These are phyloP conservation scores for Chytriomyces hyalinus DNA, from an alignment of 192 early-diverging fungal genomes.

Conservation along the genomic window DNA sequence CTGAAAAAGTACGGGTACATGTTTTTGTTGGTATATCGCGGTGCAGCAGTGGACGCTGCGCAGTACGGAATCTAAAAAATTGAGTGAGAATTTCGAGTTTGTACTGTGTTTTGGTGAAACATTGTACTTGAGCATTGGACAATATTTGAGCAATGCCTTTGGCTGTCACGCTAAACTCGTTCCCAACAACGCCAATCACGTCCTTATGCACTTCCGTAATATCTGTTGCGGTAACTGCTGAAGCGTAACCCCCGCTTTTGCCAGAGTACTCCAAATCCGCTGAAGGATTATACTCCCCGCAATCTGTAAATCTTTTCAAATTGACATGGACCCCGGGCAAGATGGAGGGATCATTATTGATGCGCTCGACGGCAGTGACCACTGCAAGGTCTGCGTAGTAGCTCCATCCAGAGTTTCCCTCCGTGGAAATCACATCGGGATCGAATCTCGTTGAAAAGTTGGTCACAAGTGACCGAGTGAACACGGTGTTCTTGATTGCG, in stretches of 20 bases:
- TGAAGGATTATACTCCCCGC: background rate
- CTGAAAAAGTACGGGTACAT: slow-evolving; percentile 1
- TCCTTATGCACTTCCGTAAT: background rate
- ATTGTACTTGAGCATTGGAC: background rate
- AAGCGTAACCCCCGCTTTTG: background rate
- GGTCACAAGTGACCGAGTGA: too few relatives aligned
- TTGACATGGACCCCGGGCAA: slow-evolving; percentile 4
- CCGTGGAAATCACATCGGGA: background rate
- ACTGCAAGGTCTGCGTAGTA: slow-evolving; percentile 10
- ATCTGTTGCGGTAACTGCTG: background rate
- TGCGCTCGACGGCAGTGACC: background rate
- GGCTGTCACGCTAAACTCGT: slow-evolving; percentile 2
- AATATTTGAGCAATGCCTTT: background rate
- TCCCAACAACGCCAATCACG: slow-evolving; percentile 1
- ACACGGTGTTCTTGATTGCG: too few relatives aligned
- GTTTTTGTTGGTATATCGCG: background rate
- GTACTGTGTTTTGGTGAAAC: too few relatives aligned
- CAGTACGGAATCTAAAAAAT: background rate
- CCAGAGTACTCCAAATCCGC: background rate
- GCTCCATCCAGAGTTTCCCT: background rate
- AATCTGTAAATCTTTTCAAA: slow-evolving; percentile 9
- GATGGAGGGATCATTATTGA: background rate
- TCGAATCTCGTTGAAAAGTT: slow-evolving; percentile 4
- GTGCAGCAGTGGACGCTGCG: background rate
- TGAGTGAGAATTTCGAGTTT: too few relatives aligned